Percentiles rank a stretch among this genome's conserved stretches.
phyloP scores from a whole-genome alignment of 495 filamentous ascomycete species.

The Neurospora cerealis region DNA sequence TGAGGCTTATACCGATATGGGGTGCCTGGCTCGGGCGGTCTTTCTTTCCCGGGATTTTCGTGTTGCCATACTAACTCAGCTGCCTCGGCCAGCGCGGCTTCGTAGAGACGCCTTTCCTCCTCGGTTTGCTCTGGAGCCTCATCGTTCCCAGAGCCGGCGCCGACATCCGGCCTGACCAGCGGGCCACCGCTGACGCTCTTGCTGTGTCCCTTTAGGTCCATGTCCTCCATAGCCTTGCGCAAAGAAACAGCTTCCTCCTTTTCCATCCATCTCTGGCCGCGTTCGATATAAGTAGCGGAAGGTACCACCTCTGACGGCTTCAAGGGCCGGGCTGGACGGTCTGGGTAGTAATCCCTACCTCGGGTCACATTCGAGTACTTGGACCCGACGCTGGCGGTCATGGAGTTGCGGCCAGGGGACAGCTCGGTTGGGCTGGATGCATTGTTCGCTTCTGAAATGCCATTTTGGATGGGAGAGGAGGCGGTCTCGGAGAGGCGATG shows the following conservation, averaged over 20 bases:
- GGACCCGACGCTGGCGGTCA: constrained; percentile 31
- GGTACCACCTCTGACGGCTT: constrained; percentile 44
- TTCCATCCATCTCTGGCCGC: constrained; percentile 73
- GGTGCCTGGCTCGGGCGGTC: constrained; percentile 41
- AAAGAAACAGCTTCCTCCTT: constrained; percentile 72
- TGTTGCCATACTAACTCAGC: constrained; percentile 82
- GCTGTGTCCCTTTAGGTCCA: constrained; percentile 35
- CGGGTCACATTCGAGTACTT: constrained; percentile 27
- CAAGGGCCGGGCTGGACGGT: constrained; percentile 26
- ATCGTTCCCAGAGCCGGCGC: neutral
- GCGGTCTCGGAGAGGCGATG: constrained; percentile 34
- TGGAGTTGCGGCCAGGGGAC: constrained; percentile 10
- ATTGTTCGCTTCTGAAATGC: constrained; percentile 18
- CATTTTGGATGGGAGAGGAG: constrained; percentile 23
- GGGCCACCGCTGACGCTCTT: constrained; percentile 12
- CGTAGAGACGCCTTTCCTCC: constrained; percentile 58
- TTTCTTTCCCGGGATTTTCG: constrained; percentile 47
- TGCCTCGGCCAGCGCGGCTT: constrained; percentile 75
- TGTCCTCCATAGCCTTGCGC: constrained; percentile 69
- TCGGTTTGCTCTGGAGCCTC: constrained; percentile 22
- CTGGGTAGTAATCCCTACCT: constrained; percentile 36
- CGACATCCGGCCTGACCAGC: neutral
- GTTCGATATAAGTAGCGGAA: constrained; percentile 64
- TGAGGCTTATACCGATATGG: constrained; percentile 56
- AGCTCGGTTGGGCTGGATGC: neutral